Evolutionary conservation across 352 stramenopile species (phyloP).

Genomic region (Phytophthora tentaculata): DNA sequence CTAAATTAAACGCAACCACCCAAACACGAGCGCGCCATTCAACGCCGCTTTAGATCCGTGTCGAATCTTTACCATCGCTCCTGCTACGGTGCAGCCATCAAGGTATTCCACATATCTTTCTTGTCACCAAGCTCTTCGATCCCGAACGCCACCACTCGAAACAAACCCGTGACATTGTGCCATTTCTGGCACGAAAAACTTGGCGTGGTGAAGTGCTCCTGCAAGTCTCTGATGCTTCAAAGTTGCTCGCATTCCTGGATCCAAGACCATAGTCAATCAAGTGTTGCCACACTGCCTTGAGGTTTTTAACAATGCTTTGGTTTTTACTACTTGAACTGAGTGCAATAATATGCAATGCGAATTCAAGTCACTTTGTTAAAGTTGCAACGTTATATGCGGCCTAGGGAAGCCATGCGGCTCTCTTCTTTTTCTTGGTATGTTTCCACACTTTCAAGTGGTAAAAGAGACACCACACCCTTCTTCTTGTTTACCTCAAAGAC

Average conservation of each 20-base stretch:
- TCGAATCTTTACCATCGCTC: conserved; percentile 35
- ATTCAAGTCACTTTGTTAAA: neutral
- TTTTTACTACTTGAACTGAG: too few relatives aligned
- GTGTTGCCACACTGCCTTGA: too few relatives aligned
- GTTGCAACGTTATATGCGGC: conserved; percentile 23
- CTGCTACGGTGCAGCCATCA: conserved; percentile 41
- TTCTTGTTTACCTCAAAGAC: conserved; percentile 64
- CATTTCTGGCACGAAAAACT: conserved; percentile 39
- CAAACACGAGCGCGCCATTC: conserved; percentile 41
- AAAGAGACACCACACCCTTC: conserved; percentile 49
- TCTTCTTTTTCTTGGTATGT: conserved; percentile 56
- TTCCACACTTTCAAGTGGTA: conserved; percentile 38
- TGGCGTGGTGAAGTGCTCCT: conserved; percentile 36
- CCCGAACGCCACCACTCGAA: conserved; percentile 31
- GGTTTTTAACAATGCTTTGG: neutral
- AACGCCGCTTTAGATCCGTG: conserved; percentile 37
- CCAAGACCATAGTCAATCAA: conserved; percentile 10
- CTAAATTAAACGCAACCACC: conserved; percentile 48
- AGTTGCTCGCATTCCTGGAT: conserved; percentile 35
- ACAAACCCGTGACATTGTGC: conserved; percentile 46
- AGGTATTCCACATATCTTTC: conserved; percentile 47
- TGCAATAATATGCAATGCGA: too few relatives aligned
- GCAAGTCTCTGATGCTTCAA: conserved; percentile 37
- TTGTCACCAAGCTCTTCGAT: conserved; percentile 35
- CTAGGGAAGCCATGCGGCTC: conserved; percentile 50